Conservation (phyloP, 352 stramenopile species). For the Phytopythium litorale region DNA sequence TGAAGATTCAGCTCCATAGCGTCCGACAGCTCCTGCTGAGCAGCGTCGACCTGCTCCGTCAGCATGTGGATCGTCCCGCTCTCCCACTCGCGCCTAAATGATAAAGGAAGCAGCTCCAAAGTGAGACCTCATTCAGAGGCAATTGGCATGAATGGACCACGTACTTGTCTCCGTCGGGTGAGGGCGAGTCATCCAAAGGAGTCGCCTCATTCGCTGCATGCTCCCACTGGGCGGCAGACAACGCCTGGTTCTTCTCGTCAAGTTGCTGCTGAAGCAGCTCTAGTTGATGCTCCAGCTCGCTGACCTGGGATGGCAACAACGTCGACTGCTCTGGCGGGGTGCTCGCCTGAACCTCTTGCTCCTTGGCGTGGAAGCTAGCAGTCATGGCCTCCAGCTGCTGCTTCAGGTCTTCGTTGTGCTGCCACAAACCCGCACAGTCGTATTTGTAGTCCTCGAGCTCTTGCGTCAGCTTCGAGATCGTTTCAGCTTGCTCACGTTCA, state of each 20-base stretch:
- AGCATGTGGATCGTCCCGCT: slow-evolving; percentile 47
- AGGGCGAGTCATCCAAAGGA: slow-evolving; percentile 8
- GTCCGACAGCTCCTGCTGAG: slow-evolving; percentile 74
- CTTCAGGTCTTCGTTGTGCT: slow-evolving; percentile 76
- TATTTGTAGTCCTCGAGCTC: slow-evolving; percentile 77
- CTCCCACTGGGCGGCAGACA: slow-evolving; percentile 34
- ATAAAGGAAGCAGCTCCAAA: neutral
- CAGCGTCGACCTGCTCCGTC: slow-evolving; percentile 63
- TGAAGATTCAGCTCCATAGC: slow-evolving; percentile 82
- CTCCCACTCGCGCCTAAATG: slow-evolving; percentile 35
- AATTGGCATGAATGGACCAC: slow-evolving; percentile 8
- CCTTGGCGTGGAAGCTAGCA: slow-evolving; percentile 51
- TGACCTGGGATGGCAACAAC: slow-evolving; percentile 45
- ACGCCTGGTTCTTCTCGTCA: slow-evolving; percentile 48
- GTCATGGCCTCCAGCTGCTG: slow-evolving; percentile 60
- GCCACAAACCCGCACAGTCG: slow-evolving; percentile 76
- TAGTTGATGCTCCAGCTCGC: slow-evolving; percentile 56
- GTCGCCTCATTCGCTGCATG: neutral
- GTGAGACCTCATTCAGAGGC: neutral
- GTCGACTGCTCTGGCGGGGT: slow-evolving; percentile 48
- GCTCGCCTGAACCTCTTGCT: slow-evolving; percentile 53
- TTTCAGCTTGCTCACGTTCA: slow-evolving; percentile 28
- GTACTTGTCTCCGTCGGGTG: slow-evolving; percentile 34
- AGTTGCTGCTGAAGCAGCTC: slow-evolving; percentile 61
- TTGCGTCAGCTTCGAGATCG: slow-evolving; percentile 31